Base-by-base conservation (phyloP, 1,284 basidiomycete species). In the Baeospora myosura region DNA sequence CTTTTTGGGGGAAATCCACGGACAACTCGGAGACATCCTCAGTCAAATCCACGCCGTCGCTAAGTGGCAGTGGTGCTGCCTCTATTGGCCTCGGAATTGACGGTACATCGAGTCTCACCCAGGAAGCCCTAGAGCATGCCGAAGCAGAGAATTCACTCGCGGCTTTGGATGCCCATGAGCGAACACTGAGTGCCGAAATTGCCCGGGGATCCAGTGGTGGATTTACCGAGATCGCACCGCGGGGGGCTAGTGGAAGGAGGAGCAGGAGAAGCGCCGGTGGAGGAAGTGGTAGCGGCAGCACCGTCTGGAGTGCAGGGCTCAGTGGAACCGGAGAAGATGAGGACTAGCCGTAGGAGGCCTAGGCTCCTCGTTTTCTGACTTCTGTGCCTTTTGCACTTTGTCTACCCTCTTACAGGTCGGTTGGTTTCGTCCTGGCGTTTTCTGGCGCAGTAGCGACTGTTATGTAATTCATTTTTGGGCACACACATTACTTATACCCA, bases 271-370 rank as follows among this genome's bases (percentile, higher is more conserved):
- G 74, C 48, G 70, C 62, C 42, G 74, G 69, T 14, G 77, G 72
- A 16, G 76, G 68, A 43, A 77, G 76, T 33, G 78, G 78, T 30
- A 75, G 74, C 51, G 81, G 80, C 2, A 84, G 83, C 56, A 88
- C 86, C 1, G 82, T 88, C 20, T 88, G 81, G 79, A 88, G 85
- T 55, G 85, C 85, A 35, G 85, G 85, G 20, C 80, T 87, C 78
- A 79, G 78, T 51, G 72, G 63, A 31, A 67, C 67, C 30, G 74
- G 62, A 7, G 76, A 76, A 45, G 74, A 74, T 26, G 62, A 65
- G 28, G 56, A 51, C 48, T 51, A 21, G 37, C n/a, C n/a, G n/a
- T n/a, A n/a, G n/a, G n/a, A n/a, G n/a, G n/a, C n/a, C n/a, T n/a
- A n/a, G n/a, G n/a, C n/a, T n/a, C n/a, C n/a, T n/a, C n/a, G 16